Base-by-base conservation (phyloP, 2,329 filamentous ascomycete genomes). In the Tolypocladium tropicale region DNA sequence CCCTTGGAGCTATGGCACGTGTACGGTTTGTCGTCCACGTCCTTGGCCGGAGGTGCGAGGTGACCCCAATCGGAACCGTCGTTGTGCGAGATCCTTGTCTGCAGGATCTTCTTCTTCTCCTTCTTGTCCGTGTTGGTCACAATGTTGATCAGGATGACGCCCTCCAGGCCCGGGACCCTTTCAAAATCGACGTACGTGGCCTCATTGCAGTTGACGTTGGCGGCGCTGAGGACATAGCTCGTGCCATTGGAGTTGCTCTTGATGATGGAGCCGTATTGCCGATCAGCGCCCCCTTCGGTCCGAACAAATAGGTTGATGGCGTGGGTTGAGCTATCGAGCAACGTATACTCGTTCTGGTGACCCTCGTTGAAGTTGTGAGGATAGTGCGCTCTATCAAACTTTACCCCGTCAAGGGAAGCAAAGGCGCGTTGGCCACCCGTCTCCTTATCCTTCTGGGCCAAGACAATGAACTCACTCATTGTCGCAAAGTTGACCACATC, bases 161-260 rank as follows among this genome's bases (percentile, higher is more conserved):
- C 94, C 70, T 99, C 93, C 16, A 99, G 78, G 3, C 91, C 91
- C 52, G 89, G 82, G 77, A 96, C 90, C 75, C 95, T 96, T 70
- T 99, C 94, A 70, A 95, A 99, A 68, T 99, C 94, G 49, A 96
- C 93, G 65, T 86, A 96, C 48, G 86, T 91, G 2, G 69, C 63
- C 14, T 79, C 75, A 67, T 96, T 85, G 63, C 90, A 83, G 71
- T 97, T 96, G 67, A 97, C 90, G 23, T 83, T 83, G 52, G 82
- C 77, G 28, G 94, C 78, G 70, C 89, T 95, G 61, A 95, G 76
- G 14, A 96, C 89, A 66, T 96, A 99, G 1, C 89, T 94, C 0
- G 94, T 99, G 55, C 94, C 94, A 67, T 99, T 97, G 64, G 91
- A 96, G 75, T 99, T 99, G 67, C 91, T 96, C 81, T 97, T 99